Percentiles rank a stretch among this genome's conserved stretches.
Evolutionary conservation across 306 rosid species (phyloP).

Genomic region (Sechiopsis laciniata): DNA sequence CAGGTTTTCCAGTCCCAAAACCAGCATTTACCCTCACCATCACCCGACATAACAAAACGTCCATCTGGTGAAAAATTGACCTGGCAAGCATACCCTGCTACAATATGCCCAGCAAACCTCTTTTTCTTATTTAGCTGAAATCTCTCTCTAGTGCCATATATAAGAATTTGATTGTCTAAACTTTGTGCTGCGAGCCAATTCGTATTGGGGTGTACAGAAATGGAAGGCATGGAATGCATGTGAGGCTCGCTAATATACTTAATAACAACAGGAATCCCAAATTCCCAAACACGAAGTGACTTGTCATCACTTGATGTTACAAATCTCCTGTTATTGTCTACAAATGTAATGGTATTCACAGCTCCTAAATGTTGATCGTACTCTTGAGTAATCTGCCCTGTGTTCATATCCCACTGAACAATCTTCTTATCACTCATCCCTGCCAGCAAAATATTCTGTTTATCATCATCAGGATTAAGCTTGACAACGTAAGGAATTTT

Average conservation of each 20-base stretch:
- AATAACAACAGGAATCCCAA: slow-evolving; percentile 90
- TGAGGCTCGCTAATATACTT: slow-evolving; percentile 98
- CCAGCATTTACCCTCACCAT: slow-evolving; percentile 96
- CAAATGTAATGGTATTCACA: slow-evolving; percentile 93
- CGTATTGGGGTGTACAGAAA: slow-evolving; percentile 77
- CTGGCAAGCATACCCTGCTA: slow-evolving; percentile 90
- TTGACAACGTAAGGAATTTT: slow-evolving; percentile 88
- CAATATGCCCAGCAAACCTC: slow-evolving; percentile 94
- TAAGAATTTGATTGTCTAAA: slow-evolving; percentile 96
- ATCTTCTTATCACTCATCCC: slow-evolving; percentile 99
- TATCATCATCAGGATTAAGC: slow-evolving; percentile 93
- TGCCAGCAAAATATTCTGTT: slow-evolving; percentile 85
- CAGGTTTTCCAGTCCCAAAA: slow-evolving; percentile 99
- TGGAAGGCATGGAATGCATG: slow-evolving; percentile 98
- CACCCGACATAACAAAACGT: slow-evolving; percentile 90
- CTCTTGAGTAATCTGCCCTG: slow-evolving; percentile 93
- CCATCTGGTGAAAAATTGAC: slow-evolving; percentile 95
- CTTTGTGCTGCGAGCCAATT: slow-evolving; percentile 98
- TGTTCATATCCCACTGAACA: slow-evolving; percentile 97
- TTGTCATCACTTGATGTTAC: slow-evolving; percentile 97
- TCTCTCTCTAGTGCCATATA: slow-evolving; percentile 91
- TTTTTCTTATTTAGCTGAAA: slow-evolving; percentile 95
- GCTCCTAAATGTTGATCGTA: slow-evolving; percentile 99
- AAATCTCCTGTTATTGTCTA: slow-evolving; percentile 90
- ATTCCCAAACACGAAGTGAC: slow-evolving; percentile 95